Percentiles rank a stretch among this genome's conserved stretches.
Evolutionary conservation across 305 asterid genomes (phyloP).

Genomic region (Lippia alba): DNA sequence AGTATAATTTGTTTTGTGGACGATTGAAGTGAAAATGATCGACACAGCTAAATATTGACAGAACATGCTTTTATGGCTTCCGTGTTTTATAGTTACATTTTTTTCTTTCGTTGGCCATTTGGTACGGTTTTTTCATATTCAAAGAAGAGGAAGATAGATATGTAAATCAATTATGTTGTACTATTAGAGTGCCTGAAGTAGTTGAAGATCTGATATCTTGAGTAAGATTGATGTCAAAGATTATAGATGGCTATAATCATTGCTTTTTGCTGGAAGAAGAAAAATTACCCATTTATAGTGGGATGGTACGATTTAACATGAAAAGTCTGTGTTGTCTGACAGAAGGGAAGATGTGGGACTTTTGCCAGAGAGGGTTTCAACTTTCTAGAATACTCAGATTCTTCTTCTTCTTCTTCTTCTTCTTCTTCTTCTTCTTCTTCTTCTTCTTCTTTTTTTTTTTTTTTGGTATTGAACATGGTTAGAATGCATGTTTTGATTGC

Average conservation of each 20-base stretch:
- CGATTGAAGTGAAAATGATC: constrained; percentile 3
- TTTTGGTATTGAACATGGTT: constrained; percentile 11
- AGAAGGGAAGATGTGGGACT: neutral
- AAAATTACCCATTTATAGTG: neutral
- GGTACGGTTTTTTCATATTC: neutral
- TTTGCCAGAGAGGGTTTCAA: neutral
- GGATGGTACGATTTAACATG: neutral
- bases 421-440: neutral
- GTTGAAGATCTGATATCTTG: neutral
- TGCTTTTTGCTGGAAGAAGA: neutral
- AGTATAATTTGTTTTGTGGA: neutral
- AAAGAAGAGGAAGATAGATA: neutral
- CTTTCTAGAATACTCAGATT: neutral
- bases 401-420: neutral
- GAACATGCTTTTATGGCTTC: constrained; percentile 5
- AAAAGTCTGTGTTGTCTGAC: neutral
- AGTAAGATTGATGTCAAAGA: neutral
- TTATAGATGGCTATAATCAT: neutral
- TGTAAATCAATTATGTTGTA: neutral
- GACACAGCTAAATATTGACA: neutral
- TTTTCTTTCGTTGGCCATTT: neutral
- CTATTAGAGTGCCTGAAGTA: neutral
- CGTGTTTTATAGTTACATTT: neutral
- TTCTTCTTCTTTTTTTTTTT: neutral
- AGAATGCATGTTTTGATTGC: constrained; percentile 1